Conservation (phyloP, 257 asterid genomes). For the Lantana camara region DNA sequence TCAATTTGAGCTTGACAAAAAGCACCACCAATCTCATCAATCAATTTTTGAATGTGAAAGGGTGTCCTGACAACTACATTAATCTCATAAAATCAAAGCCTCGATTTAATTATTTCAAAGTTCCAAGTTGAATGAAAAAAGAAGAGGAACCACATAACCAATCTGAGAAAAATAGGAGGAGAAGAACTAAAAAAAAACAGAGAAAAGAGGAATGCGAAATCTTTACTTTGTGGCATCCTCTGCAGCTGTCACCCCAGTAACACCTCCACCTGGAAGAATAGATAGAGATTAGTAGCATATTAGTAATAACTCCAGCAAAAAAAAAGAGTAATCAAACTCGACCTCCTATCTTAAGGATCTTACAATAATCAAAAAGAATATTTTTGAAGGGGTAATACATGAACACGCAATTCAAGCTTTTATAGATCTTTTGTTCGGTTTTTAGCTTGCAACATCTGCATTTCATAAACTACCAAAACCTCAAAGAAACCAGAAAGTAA, state of each 20-base stretch:
- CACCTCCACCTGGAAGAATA: constrained; percentile 57
- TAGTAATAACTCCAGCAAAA: constrained; percentile 18
- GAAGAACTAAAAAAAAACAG: background rate
- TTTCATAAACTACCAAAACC: background rate
- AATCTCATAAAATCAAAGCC: background rate
- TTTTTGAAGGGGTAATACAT: background rate
- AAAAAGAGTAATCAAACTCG: background rate
- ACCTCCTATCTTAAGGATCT: background rate
- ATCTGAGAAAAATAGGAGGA: background rate
- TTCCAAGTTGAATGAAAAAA: too few species aligned
- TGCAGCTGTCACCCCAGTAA: constrained; percentile 54
- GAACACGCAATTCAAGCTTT: background rate
- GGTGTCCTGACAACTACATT: background rate
- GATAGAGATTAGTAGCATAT: constrained; percentile 16
- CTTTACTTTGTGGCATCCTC: constrained; percentile 91
- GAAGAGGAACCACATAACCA: constrained; percentile 4
- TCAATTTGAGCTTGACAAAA: too few species aligned
- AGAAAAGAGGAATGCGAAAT: constrained; percentile 28
- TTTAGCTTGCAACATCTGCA: constrained; percentile 12
- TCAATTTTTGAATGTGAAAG: background rate
- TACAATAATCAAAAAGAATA: background rate
- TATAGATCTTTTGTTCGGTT: background rate
- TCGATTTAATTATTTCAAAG: background rate
- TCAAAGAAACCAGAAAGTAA: constrained; percentile 10
- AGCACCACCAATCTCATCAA: background rate